Evolutionary conservation across 495 filamentous ascomycete genomes (phyloP).

Genomic region (Penicillium mononematosum): DNA sequence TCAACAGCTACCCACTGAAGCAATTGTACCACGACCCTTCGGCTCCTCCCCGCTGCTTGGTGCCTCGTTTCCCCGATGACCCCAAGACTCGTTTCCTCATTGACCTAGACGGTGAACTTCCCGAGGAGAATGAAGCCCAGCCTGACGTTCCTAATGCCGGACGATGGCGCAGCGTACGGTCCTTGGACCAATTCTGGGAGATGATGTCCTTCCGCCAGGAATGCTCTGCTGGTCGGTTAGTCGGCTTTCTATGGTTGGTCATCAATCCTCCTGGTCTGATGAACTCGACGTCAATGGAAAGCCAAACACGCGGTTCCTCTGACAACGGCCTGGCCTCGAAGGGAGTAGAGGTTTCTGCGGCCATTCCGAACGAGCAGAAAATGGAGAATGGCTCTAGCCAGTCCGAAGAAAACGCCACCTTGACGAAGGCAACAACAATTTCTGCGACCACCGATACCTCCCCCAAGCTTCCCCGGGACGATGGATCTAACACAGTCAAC

Average conservation of each 20-base stretch:
- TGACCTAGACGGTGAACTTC: constrained; percentile 79
- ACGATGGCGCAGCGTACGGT: constrained; percentile 77
- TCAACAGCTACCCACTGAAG: constrained; percentile 61
- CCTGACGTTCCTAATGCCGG: constrained; percentile 48
- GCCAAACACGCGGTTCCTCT: constrained; percentile 19
- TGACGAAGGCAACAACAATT: not conserved
- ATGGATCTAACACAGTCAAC: constrained; percentile 28
- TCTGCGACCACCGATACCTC: not conserved
- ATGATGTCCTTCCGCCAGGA: constrained; percentile 97
- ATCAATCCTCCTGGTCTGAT: constrained; percentile 56
- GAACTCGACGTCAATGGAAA: constrained; percentile 43
- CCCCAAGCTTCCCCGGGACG: constrained; percentile 32
- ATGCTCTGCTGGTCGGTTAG: constrained; percentile 84
- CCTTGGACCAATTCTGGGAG: constrained; percentile 94
- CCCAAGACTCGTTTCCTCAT: constrained; percentile 90
- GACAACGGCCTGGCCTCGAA: constrained; percentile 13
- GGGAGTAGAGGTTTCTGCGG: constrained; percentile 2
- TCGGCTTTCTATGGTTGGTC: constrained; percentile 93
- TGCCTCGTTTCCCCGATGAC: constrained; percentile 92
- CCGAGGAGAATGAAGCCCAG: constrained; percentile 34
- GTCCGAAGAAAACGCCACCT: not conserved
- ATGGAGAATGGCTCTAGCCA: not conserved
- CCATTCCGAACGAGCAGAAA: constrained; percentile 6
- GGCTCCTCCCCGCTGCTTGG: constrained; percentile 77
- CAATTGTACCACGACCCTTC: constrained; percentile 54